These are phyloP conservation scores for Phaseolus lunatus DNA, from an alignment of 306 rosid genomes.

Conservation along the genomic window DNA sequence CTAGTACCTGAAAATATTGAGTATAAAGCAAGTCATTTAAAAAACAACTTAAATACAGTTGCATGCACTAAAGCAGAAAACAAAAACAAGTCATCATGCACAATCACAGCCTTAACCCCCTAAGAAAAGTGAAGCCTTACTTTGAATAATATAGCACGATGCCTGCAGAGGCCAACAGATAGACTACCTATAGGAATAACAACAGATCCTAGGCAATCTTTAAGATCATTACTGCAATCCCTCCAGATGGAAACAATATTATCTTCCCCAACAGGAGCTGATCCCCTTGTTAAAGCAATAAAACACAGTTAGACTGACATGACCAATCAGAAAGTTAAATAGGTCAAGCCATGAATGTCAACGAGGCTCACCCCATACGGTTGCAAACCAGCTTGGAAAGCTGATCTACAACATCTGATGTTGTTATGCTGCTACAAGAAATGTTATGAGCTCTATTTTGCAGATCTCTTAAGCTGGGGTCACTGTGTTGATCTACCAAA, in stretches of 20 bases:
- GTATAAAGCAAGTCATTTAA: constrained; percentile 40
- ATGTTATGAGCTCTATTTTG: constrained; percentile 69
- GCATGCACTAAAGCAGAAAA: constrained; percentile 21
- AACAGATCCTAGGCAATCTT: constrained; percentile 88
- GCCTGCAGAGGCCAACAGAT: constrained; percentile 93
- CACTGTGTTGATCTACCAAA: constrained; percentile 79
- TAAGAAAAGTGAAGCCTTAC: constrained; percentile 61
- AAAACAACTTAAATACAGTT: constrained; percentile 33
- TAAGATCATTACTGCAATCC: constrained; percentile 81
- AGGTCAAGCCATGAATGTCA: constrained; percentile 40
- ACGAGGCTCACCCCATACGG: constrained; percentile 88
- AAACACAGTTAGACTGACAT: constrained; percentile 55
- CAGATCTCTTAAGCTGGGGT: constrained; percentile 86
- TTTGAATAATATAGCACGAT: constrained; percentile 92
- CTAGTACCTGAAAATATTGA: constrained; percentile 77
- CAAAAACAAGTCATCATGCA: constrained; percentile 36
- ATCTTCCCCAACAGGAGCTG: constrained; percentile 80
- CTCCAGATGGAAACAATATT: constrained; percentile 74
- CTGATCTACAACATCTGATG: constrained; percentile 88
- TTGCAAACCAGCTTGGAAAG: constrained; percentile 90
- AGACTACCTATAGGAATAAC: constrained; percentile 96
- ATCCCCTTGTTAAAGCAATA: constrained; percentile 80
- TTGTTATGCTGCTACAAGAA: constrained; percentile 75
- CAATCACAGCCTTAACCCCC: constrained; percentile 25
- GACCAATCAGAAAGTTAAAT: constrained; percentile 43